Evolutionary conservation across 345 rosid genomes (phyloP).

Genomic region (Psidium guajava): DNA sequence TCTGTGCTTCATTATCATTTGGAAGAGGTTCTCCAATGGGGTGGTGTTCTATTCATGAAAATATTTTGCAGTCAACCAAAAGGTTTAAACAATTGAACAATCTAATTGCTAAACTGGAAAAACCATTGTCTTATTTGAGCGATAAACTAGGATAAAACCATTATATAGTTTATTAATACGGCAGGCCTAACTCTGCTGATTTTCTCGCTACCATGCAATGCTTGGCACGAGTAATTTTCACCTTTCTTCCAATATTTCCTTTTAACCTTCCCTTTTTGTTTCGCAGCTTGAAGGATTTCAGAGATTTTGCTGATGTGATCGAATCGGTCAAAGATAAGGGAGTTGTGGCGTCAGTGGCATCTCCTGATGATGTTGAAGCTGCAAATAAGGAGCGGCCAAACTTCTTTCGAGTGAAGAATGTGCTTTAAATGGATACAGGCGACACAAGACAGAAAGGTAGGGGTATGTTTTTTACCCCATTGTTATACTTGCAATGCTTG

Average conservation of each 20-base stretch:
- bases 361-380: conserved; percentile 58
- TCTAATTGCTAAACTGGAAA: neutral
- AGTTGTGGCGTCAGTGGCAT: conserved; percentile 72
- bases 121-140: neutral
- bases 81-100: neutral
- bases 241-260: neutral
- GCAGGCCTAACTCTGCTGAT: neutral
- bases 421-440: conserved; percentile 21
- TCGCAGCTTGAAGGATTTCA: conserved; percentile 76
- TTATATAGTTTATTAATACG: neutral
- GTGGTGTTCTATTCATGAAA: neutral
- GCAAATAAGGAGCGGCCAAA: conserved; percentile 50
- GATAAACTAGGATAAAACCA: neutral
- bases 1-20: neutral
- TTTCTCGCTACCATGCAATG: neutral
- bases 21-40: neutral
- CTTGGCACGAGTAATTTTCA: neutral
- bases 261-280: neutral
- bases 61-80: neutral
- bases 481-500: neutral
- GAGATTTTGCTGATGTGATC: conserved; percentile 56
- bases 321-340: conserved; percentile 63
- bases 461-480: neutral
- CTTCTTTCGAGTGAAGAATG: conserved; percentile 63
- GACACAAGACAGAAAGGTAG: neutral